phyloP scores from a whole-genome alignment of 352 stramenopile genomes.

The Phytophthora idaei region DNA sequence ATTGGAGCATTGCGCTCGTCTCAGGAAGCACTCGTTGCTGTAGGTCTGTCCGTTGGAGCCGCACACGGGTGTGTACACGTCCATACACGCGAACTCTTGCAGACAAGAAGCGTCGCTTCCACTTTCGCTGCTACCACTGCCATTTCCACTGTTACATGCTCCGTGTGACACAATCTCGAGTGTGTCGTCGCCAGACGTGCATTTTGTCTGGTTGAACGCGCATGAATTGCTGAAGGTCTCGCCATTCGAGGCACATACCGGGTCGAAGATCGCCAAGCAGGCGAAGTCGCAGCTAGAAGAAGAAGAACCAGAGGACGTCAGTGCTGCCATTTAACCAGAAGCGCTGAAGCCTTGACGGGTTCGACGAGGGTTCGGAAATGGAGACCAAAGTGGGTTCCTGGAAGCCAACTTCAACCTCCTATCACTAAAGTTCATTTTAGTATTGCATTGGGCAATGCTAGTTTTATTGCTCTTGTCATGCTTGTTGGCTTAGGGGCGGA shows the following conservation, averaged over 20 bases:
- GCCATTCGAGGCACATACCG: slow-evolving; percentile 62
- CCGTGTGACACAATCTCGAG: slow-evolving; percentile 32
- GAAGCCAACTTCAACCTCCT: slow-evolving; percentile 14
- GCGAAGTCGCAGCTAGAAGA: slow-evolving; percentile 13
- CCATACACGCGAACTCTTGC: slow-evolving; percentile 35
- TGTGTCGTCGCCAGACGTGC: slow-evolving; percentile 26
- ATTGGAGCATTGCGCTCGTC: slow-evolving; percentile 31
- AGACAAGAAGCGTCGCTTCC: slow-evolving; percentile 7
- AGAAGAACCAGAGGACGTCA: neutral
- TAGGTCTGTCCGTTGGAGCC: slow-evolving; percentile 53
- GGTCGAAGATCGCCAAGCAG: slow-evolving; percentile 36
- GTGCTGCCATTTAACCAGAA: neutral
- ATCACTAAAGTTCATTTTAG: neutral
- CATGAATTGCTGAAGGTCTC: slow-evolving; percentile 63
- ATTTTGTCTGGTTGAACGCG: slow-evolving; percentile 49
- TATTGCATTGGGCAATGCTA: neutral
- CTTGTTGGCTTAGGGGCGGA: neutral
- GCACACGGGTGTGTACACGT: slow-evolving; percentile 44
- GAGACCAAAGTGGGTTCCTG: slow-evolving; percentile 3
- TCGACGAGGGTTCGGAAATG: slow-evolving; percentile 13
- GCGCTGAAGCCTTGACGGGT: neutral
- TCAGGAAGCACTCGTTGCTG: slow-evolving; percentile 50
- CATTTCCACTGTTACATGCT: slow-evolving; percentile 26
- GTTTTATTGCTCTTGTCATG: neutral
- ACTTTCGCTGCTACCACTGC: neutral